phyloP scores from a whole-genome alignment of 1,284 basidiomycete species.

The Pseudozyma flocculosa region DNA sequence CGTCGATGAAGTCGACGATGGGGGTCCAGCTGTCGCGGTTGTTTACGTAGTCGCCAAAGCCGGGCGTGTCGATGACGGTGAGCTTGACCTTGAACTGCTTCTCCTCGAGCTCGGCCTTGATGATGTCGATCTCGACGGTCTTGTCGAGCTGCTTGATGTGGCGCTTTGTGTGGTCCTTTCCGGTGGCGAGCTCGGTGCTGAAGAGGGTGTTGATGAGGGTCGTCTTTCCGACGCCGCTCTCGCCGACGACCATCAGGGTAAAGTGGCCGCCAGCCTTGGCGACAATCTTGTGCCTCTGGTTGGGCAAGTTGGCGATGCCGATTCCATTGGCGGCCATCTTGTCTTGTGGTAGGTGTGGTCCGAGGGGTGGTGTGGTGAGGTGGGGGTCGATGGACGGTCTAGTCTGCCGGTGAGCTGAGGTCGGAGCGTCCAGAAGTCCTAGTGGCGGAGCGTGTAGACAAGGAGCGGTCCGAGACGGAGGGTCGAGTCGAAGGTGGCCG shows the following conservation, averaged over 20 bases:
- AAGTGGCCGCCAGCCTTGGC: slow-evolving; percentile 96
- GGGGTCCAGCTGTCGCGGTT: slow-evolving; percentile 98
- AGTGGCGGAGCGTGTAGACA: too few species aligned
- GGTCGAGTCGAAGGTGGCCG: too few species aligned
- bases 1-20: slow-evolving; percentile 98
- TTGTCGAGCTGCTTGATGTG: slow-evolving; percentile 98
- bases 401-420: too few species aligned
- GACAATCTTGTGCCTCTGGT: slow-evolving; percentile 72
- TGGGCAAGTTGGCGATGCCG: slow-evolving; percentile 85
- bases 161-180: slow-evolving; percentile 86
- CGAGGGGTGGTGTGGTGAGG: background rate
- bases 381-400: too few species aligned
- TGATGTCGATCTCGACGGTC: slow-evolving; percentile 75
- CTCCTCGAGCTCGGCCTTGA: slow-evolving; percentile 82
- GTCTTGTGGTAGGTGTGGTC: background rate
- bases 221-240: slow-evolving; percentile 60
- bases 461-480: too few species aligned
- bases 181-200: slow-evolving; percentile 88
- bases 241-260: slow-evolving; percentile 98
- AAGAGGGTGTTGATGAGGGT: slow-evolving; percentile 94
- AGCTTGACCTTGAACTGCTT: slow-evolving; percentile 99
- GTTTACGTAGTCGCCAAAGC: slow-evolving; percentile 98
- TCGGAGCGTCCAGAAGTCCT: too few species aligned
- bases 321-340: slow-evolving; percentile 42
- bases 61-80: slow-evolving; percentile 96